A percentile compares a stretch with the other conserved stretches of the same genome.
Conservation (phyloP, 306 rosid species). For the Begonia loranthoides region DNA sequence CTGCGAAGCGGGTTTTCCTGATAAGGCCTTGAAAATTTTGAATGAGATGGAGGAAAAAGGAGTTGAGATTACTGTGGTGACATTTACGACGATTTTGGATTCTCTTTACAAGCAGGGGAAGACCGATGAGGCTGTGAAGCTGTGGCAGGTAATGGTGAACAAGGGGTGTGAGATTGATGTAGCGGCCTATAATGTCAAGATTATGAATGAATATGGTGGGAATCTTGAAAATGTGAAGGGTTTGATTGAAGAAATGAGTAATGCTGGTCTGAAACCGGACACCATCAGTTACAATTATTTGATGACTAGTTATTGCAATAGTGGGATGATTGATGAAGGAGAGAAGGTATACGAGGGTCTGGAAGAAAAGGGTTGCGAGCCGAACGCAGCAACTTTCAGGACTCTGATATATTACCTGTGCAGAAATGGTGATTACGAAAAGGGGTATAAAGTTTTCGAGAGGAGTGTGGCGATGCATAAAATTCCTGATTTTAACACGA, state of each 20-base stretch:
- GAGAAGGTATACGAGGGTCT: slow-evolving; percentile 34
- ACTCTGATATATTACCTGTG: slow-evolving; percentile 34
- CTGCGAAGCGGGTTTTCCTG: slow-evolving; percentile 27
- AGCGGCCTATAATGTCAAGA: slow-evolving; percentile 36
- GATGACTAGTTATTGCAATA: slow-evolving; percentile 37
- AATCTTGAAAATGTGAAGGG: slow-evolving; percentile 30
- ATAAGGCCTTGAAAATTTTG: slow-evolving; percentile 24
- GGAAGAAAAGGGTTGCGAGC: slow-evolving; percentile 26
- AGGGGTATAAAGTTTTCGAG: slow-evolving; percentile 40
- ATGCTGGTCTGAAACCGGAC: slow-evolving; percentile 42
- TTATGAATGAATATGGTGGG: slow-evolving; percentile 35
- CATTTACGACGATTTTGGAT: slow-evolving; percentile 36
- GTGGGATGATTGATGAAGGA: slow-evolving; percentile 46
- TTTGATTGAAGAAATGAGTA: slow-evolving; percentile 40
- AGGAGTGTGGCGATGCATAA: slow-evolving; percentile 37
- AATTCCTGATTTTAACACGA: slow-evolving; percentile 45
- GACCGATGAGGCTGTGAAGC: slow-evolving; percentile 36
- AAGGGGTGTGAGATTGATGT: slow-evolving; percentile 36
- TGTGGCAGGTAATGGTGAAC: slow-evolving; percentile 41
- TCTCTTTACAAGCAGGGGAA: slow-evolving; percentile 38
- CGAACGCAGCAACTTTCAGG: slow-evolving; percentile 48
- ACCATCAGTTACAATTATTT: slow-evolving; percentile 38
- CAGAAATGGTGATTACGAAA: slow-evolving; percentile 28
- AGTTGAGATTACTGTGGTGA: slow-evolving; percentile 27
- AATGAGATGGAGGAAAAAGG: slow-evolving; percentile 31